phyloP scores from a whole-genome alignment of 192 early-diverging fungal genomes.

The Coemansia sp. region DNA sequence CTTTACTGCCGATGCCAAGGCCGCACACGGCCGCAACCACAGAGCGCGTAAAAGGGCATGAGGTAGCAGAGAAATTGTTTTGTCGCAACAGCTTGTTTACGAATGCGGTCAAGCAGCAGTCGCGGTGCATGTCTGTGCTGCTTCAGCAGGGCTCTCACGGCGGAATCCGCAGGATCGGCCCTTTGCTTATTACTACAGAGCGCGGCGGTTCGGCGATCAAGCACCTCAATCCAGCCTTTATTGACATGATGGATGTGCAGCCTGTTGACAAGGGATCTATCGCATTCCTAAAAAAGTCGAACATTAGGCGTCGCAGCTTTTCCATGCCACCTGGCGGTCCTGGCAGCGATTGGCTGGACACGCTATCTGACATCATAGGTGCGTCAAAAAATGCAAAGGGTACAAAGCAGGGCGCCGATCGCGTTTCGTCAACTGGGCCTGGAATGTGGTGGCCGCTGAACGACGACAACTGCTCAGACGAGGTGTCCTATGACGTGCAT shows the following conservation, averaged over 20 bases:
- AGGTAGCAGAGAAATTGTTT: constrained; percentile 18
- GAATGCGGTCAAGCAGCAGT: constrained; percentile 51
- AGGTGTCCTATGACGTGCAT: constrained; percentile 45
- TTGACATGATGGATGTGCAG: constrained; percentile 56
- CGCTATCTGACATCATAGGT: constrained; percentile 20
- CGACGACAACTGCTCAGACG: constrained; percentile 53
- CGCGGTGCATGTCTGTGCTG: constrained; percentile 49
- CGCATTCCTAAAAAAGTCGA: constrained; percentile 37
- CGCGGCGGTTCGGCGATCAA: constrained; percentile 46
- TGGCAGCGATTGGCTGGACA: constrained; percentile 32
- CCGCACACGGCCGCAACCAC: constrained; percentile 2
- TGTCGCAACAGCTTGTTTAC: constrained; percentile 53
- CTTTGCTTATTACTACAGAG: constrained; percentile 44
- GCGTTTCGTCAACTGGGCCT: constrained; percentile 19
- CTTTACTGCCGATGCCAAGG: not conserved
- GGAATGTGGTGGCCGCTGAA: constrained; percentile 58
- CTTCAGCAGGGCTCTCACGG: constrained; percentile 55
- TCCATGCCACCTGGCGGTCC: constrained; percentile 29
- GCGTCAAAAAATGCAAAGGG: constrained; percentile 8
- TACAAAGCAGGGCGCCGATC: constrained; percentile 8
- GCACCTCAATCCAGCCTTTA: constrained; percentile 45
- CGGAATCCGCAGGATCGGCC: constrained; percentile 48
- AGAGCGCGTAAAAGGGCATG: constrained; percentile 7
- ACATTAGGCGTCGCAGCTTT: constrained; percentile 50
- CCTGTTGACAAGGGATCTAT: constrained; percentile 40